Conservation (phyloP, 75 land plant genomes). For the Pinus tabuliformis region DNA sequence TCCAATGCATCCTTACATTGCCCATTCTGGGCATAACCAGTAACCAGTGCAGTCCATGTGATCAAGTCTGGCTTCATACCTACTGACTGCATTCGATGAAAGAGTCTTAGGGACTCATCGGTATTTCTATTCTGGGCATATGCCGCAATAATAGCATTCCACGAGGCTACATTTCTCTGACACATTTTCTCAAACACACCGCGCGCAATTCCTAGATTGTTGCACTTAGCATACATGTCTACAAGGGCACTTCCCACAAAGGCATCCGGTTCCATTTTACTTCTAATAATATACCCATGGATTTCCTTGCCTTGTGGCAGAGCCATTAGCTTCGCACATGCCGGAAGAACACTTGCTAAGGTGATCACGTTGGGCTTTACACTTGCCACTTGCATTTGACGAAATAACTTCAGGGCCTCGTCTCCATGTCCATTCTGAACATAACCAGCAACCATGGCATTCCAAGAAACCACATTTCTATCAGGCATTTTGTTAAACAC, state of each 20-base stretch:
- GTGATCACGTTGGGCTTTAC: constrained; percentile 28
- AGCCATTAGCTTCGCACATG: constrained; percentile 36
- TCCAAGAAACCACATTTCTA: constrained; percentile 46
- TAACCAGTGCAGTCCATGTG: not conserved
- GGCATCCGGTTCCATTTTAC: constrained; percentile 25
- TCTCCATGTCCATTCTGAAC: constrained; percentile 34
- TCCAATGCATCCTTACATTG: constrained; percentile 5
- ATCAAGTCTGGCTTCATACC: not conserved
- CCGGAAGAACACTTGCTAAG: constrained; percentile 43
- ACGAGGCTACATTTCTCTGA: constrained; percentile 38
- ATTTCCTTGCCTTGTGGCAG: constrained; percentile 42
- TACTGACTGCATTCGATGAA: constrained; percentile 25
- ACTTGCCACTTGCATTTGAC: constrained; percentile 36
- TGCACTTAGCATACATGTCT: constrained; percentile 66
- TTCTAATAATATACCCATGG: constrained; percentile 30
- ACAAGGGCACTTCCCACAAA: constrained; percentile 47
- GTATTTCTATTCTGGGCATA: constrained; percentile 2
- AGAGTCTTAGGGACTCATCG: constrained; percentile 21
- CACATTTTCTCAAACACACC: constrained; percentile 43
- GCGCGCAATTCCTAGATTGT: constrained; percentile 25
- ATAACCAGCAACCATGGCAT: constrained; percentile 49
- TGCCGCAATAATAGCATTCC: constrained; percentile 72
- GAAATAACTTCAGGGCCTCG: constrained; percentile 39
- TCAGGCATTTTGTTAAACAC: not conserved
- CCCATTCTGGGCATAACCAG: constrained; percentile 18